Evolutionary conservation across 1,284 basidiomycete species (phyloP).

Genomic region (Termitomyces sp.): DNA sequence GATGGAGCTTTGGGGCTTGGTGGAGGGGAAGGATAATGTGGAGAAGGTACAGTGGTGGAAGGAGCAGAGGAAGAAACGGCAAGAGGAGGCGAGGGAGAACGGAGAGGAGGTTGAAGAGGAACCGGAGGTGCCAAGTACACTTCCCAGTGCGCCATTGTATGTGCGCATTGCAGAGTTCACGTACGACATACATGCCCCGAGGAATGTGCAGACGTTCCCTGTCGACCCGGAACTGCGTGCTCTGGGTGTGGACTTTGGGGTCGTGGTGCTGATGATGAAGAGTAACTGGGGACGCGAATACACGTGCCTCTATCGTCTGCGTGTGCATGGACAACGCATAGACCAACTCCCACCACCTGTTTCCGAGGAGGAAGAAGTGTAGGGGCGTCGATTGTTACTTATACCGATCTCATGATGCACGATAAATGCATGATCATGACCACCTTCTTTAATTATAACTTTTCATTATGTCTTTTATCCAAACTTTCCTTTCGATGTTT

Average conservation of each 20-base stretch:
- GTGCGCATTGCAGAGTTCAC: conserved; percentile 74
- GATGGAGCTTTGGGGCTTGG: conserved; percentile 86
- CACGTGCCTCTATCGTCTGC: conserved; percentile 89
- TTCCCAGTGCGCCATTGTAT: conserved; percentile 55
- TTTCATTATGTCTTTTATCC: conserved; percentile 11
- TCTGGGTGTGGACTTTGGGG: conserved; percentile 73
- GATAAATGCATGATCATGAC: background rate
- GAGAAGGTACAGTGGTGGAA: conserved; percentile 52
- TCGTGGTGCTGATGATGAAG: conserved; percentile 74
- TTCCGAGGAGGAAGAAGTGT: conserved; percentile 20
- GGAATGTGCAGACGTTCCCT: conserved; percentile 84
- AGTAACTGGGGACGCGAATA: conserved; percentile 87
- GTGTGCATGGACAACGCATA: conserved; percentile 57
- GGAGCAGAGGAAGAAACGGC: conserved; percentile 33
- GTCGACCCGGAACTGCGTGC: conserved; percentile 62
- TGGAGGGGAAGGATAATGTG: conserved; percentile 73
- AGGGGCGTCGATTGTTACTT: conserved; percentile 9
- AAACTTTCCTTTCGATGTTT: conserved; percentile 2
- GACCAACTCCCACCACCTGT: conserved; percentile 28
- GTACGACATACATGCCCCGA: conserved; percentile 69
- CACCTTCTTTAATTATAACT: conserved; percentile 12
- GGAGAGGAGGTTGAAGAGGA: conserved; percentile 33
- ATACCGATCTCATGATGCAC: conserved; percentile 7
- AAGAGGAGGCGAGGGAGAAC: conserved; percentile 34
- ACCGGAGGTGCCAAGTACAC: conserved; percentile 43